These are phyloP conservation scores for Thalassiosira mediterranea DNA, from an alignment of 352 stramenopile species.

Conservation along the genomic window DNA sequence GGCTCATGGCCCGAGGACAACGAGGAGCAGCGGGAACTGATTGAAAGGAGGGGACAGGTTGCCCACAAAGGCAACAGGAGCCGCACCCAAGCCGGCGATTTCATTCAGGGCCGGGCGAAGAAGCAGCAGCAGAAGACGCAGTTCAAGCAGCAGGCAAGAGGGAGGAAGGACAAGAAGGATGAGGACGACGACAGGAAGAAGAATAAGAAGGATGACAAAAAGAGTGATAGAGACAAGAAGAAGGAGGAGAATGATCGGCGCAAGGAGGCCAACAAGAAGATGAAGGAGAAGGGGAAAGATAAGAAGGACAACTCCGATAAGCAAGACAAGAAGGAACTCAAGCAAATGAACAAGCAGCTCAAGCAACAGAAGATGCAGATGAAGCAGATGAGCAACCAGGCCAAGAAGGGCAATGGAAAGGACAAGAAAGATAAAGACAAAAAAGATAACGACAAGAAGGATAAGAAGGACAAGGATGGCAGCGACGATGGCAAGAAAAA, in stretches of 20 bases:
- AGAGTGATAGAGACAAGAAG: background rate
- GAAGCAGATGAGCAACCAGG: background rate
- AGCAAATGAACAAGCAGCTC: background rate
- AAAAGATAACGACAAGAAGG: background rate
- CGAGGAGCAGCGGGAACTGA: too few species aligned
- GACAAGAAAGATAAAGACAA: background rate
- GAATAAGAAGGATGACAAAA: background rate
- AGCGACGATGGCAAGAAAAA: slow-evolving; percentile 4
- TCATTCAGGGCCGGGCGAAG: too few species aligned
- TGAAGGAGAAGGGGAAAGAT: slow-evolving; percentile 1
- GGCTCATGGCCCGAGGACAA: background rate
- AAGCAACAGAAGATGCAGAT: background rate
- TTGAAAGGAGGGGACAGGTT: too few species aligned
- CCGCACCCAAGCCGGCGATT: too few species aligned
- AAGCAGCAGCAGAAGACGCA: too few species aligned
- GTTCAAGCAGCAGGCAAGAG: background rate
- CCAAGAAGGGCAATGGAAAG: background rate
- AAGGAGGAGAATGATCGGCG: slow-evolving; percentile 5
- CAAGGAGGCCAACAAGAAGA: background rate
- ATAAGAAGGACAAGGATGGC: slow-evolving; percentile 15
- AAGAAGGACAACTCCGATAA: background rate
- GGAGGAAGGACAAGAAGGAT: background rate
- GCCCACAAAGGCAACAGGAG: too few species aligned
- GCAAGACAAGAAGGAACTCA: background rate
- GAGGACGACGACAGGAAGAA: background rate